Percentiles rank a stretch among this genome's conserved stretches.
Conservation (phyloP, 2,329 filamentous ascomycete species). For the Aspergillus brunneoviolaceus region DNA sequence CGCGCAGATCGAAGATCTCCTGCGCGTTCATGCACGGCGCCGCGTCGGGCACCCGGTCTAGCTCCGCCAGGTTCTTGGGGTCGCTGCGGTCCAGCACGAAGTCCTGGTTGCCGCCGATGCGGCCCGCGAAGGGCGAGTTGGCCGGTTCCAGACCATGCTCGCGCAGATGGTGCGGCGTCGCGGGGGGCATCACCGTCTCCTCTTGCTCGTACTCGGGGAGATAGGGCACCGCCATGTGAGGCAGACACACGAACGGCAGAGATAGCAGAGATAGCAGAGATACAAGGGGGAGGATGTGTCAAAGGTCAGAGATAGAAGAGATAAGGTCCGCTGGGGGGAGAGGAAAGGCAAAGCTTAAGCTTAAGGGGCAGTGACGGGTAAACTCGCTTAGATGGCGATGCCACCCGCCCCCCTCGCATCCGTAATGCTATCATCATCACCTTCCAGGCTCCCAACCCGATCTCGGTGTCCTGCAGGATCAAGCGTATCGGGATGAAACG, state of each 20-base stretch:
- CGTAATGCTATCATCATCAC: not conserved
- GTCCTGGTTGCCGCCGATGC: constrained; percentile 39
- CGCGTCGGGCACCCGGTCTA: constrained; percentile 42
- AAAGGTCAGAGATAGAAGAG: not conserved
- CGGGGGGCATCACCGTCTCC: not conserved
- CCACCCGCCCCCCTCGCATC: no score
- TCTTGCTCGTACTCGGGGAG: constrained; percentile 17
- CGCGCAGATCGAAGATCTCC: constrained; percentile 37
- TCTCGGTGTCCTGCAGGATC: not conserved
- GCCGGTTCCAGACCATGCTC: constrained; percentile 10
- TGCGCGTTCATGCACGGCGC: constrained; percentile 41
- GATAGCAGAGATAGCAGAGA: not conserved
- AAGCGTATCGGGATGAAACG: not conserved
- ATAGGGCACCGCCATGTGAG: constrained; percentile 8
- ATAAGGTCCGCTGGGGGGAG: no score
- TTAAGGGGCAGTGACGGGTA: no score
- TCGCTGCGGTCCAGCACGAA: constrained; percentile 33
- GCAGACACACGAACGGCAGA: not conserved
- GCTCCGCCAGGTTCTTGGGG: constrained; percentile 27
- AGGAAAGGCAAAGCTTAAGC: no score
- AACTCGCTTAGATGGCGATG: no score
- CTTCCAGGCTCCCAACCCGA: not conserved
- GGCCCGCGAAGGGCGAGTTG: constrained; percentile 35
- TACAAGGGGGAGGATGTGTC: not conserved
- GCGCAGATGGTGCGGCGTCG: not conserved